Conservation (phyloP, 129 eudicot species). For the Oenanthe sinensis region DNA sequence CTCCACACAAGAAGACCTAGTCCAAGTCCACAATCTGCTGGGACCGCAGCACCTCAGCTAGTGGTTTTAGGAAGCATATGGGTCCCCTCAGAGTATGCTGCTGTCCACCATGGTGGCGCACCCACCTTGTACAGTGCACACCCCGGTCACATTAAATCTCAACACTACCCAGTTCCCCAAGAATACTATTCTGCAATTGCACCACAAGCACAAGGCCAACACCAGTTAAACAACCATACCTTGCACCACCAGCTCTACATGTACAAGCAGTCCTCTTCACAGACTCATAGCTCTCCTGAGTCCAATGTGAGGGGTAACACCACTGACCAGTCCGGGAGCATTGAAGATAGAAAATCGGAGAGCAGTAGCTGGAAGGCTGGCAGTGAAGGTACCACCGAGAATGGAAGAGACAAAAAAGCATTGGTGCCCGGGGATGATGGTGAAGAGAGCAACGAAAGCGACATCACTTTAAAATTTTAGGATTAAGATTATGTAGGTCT, state of each 20-base stretch:
- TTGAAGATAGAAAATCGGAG: conserved; percentile 81
- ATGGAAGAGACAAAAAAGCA: conserved; percentile 29
- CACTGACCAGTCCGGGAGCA: conserved; percentile 69
- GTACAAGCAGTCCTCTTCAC: conserved; percentile 48
- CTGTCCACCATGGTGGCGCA: conserved; percentile 37
- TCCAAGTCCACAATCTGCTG: conserved; percentile 66
- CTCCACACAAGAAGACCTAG: conserved; percentile 94
- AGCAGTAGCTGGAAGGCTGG: conserved; percentile 91
- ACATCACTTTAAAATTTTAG: conserved; percentile 57
- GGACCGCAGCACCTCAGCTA: conserved; percentile 52
- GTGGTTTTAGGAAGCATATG: conserved; percentile 93
- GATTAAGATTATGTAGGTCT: conserved; percentile 23
- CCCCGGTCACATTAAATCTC: conserved; percentile 23
- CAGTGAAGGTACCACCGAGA: conserved; percentile 41
- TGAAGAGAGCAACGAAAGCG: conserved; percentile 68
- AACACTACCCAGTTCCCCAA: conserved; percentile 50
- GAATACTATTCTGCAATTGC: conserved; percentile 45
- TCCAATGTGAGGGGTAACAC: conserved; percentile 47
- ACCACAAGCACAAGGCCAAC: conserved; percentile 32
- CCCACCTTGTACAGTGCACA: conserved; percentile 51
- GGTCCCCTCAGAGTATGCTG: conserved; percentile 89
- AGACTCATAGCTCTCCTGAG: conserved; percentile 52
- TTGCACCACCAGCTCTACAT: conserved; percentile 41
- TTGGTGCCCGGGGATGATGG: conserved; percentile 40
- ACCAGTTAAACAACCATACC: conserved; percentile 31